A percentile compares a stretch with the other conserved stretches of the same genome.
Evolutionary conservation across 2,329 filamentous ascomycete genomes (phyloP).

Genomic region (Fusarium metavorans): DNA sequence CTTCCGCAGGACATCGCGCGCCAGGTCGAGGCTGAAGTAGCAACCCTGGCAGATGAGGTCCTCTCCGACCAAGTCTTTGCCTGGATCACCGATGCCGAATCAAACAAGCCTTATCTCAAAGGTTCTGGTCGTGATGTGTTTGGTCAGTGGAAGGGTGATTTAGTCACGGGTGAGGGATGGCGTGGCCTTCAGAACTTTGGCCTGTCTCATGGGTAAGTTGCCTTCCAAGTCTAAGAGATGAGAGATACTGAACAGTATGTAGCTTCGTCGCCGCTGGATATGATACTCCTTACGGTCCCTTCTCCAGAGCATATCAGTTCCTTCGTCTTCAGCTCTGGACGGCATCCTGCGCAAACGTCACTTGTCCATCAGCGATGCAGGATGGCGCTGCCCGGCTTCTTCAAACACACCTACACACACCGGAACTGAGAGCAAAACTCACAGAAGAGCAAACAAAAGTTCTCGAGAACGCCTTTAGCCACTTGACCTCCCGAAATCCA

Average conservation of each 20-base stretch:
- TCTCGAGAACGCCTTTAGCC: conserved; percentile 64
- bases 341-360: conserved; percentile 69
- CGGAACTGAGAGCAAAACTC: conserved; percentile 43
- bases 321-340: conserved; percentile 69
- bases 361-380: conserved; percentile 76
- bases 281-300: conserved; percentile 62
- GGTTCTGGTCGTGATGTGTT: conserved; percentile 71
- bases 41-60: conserved; percentile 63
- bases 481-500: conserved; percentile 65
- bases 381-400: conserved; percentile 70
- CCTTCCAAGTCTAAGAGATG: background rate
- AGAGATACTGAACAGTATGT: background rate
- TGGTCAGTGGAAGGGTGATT: conserved; percentile 67
- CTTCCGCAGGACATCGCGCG: conserved; percentile 56
- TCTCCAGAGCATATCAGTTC: conserved; percentile 71
- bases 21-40: conserved; percentile 58
- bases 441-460: conserved; percentile 53
- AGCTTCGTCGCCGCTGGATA: conserved; percentile 71
- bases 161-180: conserved; percentile 77
- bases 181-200: conserved; percentile 70
- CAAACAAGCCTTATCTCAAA: conserved; percentile 70
- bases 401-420: conserved; percentile 55
- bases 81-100: conserved; percentile 73
- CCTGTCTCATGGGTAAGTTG: conserved; percentile 62
- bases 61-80: conserved; percentile 66